Evolutionary conservation across 2,329 filamentous ascomycete genomes (phyloP).

Genomic region (Arthrobotrys conoides): DNA sequence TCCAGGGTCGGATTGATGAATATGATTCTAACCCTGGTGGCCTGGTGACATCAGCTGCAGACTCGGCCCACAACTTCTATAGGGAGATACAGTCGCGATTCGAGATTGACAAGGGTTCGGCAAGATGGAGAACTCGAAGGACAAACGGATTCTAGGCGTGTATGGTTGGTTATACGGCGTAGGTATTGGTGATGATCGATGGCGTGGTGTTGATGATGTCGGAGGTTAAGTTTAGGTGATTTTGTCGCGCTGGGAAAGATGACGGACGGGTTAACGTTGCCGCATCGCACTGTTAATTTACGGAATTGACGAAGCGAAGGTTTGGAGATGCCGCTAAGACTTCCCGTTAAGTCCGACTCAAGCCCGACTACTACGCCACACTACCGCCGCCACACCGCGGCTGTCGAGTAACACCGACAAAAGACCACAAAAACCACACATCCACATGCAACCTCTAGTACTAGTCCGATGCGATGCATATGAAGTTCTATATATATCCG

Average conservation of each 20-base stretch:
- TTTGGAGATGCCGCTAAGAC: conserved; percentile 38
- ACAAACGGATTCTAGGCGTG: neutral
- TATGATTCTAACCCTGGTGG: conserved; percentile 19
- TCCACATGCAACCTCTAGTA: too few relatives aligned
- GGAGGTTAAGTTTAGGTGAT: conserved; percentile 17
- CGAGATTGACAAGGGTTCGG: neutral
- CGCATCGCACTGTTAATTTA: conserved; percentile 39
- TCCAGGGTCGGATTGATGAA: conserved; percentile 38
- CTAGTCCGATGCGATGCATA: too few relatives aligned
- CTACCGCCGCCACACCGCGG: conserved; percentile 22
- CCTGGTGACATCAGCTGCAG: conserved; percentile 58
- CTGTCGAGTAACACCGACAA: too few relatives aligned
- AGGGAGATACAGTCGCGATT: neutral
- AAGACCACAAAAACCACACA: neutral
- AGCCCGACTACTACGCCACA: neutral
- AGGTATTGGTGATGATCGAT: neutral
- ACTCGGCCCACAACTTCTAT: neutral
- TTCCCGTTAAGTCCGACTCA: conserved; percentile 25
- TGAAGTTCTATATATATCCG: too few relatives aligned
- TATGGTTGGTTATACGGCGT: neutral
- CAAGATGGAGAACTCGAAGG: conserved; percentile 4
- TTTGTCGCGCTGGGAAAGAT: conserved; percentile 19
- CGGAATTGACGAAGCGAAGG: conserved; percentile 2
- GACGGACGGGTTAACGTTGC: conserved; percentile 19
- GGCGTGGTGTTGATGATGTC: conserved; percentile 7